Evolutionary conservation across 768 basidiomycete species (phyloP).

Genomic region (Leccinum variicolor): DNA sequence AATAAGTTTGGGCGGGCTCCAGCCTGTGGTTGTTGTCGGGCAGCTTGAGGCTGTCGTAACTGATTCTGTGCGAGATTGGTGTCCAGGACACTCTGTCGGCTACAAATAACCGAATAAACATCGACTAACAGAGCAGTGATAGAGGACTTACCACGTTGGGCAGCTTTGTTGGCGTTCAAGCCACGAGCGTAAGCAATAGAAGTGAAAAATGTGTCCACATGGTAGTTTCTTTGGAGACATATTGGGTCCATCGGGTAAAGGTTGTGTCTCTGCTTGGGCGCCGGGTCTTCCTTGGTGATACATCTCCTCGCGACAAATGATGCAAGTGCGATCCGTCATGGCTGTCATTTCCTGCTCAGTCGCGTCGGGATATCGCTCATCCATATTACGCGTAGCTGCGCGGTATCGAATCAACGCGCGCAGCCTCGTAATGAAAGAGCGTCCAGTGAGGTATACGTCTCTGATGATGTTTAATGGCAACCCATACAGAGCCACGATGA

Average conservation of each 20-base stretch:
- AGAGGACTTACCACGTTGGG: slow-evolving; percentile 81
- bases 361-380: slow-evolving; percentile 90
- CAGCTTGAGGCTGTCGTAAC: slow-evolving; percentile 27
- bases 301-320: slow-evolving; percentile 99
- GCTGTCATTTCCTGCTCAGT: slow-evolving; percentile 77
- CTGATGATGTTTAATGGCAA: slow-evolving; percentile 95
- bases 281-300: slow-evolving; percentile 34
- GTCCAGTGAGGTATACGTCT: slow-evolving; percentile 93
- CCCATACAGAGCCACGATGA: slow-evolving; percentile 93
- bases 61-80: slow-evolving; percentile 32
- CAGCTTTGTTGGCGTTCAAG: slow-evolving; percentile 98
- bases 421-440: slow-evolving; percentile 85
- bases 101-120: slow-evolving; percentile 25
- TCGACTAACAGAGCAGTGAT: not conserved
- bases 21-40: slow-evolving; percentile 25
- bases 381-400: slow-evolving; percentile 94
- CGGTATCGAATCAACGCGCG: slow-evolving; percentile 90
- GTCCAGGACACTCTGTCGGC: slow-evolving; percentile 77
- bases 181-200: slow-evolving; percentile 96
- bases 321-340: slow-evolving; percentile 90
- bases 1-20: slow-evolving; percentile 31
- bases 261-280: slow-evolving; percentile 17
- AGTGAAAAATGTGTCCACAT: slow-evolving; percentile 98
- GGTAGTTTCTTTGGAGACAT: slow-evolving; percentile 95
- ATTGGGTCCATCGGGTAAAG: slow-evolving; percentile 68